A percentile compares a stretch with the other conserved stretches of the same genome.
phyloP scores from a whole-genome alignment of 202 grass and related monocot species.

The Digitaria exilis region DNA sequence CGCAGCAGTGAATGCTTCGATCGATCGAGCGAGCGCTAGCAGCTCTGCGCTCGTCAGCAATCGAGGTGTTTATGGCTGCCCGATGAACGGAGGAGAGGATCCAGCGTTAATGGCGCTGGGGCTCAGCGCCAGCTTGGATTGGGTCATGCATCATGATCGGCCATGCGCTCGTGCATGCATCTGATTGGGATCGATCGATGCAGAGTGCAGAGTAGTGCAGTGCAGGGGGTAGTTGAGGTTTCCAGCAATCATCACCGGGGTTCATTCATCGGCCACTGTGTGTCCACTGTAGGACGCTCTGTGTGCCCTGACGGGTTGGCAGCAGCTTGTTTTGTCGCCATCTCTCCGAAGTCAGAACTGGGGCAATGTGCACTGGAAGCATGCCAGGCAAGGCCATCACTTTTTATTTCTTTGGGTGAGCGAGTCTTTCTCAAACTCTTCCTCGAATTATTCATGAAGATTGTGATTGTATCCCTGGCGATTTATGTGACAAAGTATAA shows the following conservation, averaged over 20 bases:
- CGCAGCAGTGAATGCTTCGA: background rate
- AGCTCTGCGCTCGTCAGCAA: background rate
- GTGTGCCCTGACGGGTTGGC: background rate
- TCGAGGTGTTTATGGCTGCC: background rate
- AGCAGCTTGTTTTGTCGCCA: background rate
- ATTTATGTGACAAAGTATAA: no score
- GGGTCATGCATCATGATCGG: background rate
- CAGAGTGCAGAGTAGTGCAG: background rate
- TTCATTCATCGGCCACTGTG: background rate
- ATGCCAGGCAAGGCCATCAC: background rate
- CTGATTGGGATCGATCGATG: background rate
- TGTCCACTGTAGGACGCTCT: background rate
- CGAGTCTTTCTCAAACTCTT: no score
- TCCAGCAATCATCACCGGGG: background rate
- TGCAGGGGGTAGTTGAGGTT: background rate
- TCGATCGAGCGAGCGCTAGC: background rate
- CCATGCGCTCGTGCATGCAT: conserved; percentile 1
- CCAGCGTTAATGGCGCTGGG: background rate
- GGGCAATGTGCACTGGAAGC: background rate
- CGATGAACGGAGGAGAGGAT: background rate
- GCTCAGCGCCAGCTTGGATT: conserved; percentile 10
- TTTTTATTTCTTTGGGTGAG: background rate
- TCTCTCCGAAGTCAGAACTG: background rate
- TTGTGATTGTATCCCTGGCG: no score
- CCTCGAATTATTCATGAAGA: no score